Conservation (phyloP, 129 eudicot genomes). For the Glebionis coronaria region DNA sequence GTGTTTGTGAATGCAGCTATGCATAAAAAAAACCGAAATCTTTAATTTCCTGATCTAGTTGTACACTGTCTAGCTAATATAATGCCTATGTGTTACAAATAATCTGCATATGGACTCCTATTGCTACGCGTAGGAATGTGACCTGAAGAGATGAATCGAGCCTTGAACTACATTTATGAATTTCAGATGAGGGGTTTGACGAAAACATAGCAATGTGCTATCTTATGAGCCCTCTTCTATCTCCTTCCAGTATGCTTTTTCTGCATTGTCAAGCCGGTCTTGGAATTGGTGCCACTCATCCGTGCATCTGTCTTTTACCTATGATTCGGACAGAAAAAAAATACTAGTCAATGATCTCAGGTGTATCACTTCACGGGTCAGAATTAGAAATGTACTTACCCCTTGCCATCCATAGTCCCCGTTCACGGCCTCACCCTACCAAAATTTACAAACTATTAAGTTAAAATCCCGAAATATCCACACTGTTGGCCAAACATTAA, state of each 20-base stretch:
- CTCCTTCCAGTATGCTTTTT: neutral
- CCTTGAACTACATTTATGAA: constrained; percentile 5
- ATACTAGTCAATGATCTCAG: neutral
- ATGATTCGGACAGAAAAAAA: neutral
- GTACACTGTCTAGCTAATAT: no score
- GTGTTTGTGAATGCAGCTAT: no score
- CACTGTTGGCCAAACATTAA: no score
- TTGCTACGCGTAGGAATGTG: no score
- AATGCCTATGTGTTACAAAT: no score
- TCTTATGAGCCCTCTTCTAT: neutral
- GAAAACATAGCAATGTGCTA: neutral
- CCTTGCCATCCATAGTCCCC: constrained; percentile 17
- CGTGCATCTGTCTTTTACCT: constrained; percentile 22
- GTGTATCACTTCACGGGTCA: neutral
- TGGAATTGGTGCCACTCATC: constrained; percentile 20
- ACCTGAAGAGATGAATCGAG: neutral
- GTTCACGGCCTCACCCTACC: constrained; percentile 5
- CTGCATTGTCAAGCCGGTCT: constrained; percentile 19
- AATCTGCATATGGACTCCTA: no score
- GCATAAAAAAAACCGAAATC: no score
- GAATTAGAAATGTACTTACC: neutral
- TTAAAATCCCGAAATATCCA: neutral
- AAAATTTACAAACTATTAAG: neutral
- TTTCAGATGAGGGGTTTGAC: neutral
- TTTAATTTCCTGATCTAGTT: no score